Conservation (phyloP, 495 filamentous ascomycete species). For the Penicillium pancosmium region DNA sequence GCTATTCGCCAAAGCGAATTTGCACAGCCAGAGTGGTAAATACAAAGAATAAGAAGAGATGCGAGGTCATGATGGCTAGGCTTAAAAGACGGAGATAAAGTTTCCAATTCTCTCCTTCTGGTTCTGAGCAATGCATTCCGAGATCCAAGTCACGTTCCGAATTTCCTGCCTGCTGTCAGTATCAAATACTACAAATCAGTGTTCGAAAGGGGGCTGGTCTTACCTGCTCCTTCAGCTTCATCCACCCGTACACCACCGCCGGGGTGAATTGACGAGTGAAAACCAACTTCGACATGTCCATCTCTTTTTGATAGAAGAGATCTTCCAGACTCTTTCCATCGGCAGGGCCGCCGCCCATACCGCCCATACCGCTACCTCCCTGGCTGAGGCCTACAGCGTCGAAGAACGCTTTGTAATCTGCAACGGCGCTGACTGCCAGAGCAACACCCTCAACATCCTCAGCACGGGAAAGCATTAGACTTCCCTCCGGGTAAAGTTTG, state of each 20-base stretch:
- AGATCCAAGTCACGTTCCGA: conserved; percentile 98
- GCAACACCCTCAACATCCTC: conserved; percentile 94
- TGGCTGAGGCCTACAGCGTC: conserved; percentile 86
- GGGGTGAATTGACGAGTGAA: conserved; percentile 97
- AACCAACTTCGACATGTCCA: conserved; percentile 92
- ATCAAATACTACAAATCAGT: conserved; percentile 14
- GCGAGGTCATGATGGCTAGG: conserved; percentile 19
- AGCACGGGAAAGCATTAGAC: conserved; percentile 89
- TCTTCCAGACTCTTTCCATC: conserved; percentile 94
- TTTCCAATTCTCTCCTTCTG: conserved; percentile 99
- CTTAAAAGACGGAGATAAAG: conserved; percentile 94
- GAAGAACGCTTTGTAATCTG: conserved; percentile 92
- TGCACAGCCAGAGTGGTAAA: conserved; percentile 23
- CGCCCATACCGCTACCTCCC: conserved; percentile 70
- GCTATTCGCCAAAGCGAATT: conserved; percentile 21
- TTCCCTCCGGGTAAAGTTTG: conserved; percentile 88
- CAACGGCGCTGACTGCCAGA: conserved; percentile 86
- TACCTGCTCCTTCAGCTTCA: conserved; percentile 97
- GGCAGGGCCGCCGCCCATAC: conserved; percentile 76
- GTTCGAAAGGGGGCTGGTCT: conserved; percentile 24
- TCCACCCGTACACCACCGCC: conserved; percentile 95
- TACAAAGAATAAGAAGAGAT: conserved; percentile 18
- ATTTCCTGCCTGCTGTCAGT: conserved; percentile 74
- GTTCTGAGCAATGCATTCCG: conserved; percentile 99
- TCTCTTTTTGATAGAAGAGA: conserved; percentile 98